Conservation (phyloP, 371 early-diverging fungal species). For the Blakeslea trispora region DNA sequence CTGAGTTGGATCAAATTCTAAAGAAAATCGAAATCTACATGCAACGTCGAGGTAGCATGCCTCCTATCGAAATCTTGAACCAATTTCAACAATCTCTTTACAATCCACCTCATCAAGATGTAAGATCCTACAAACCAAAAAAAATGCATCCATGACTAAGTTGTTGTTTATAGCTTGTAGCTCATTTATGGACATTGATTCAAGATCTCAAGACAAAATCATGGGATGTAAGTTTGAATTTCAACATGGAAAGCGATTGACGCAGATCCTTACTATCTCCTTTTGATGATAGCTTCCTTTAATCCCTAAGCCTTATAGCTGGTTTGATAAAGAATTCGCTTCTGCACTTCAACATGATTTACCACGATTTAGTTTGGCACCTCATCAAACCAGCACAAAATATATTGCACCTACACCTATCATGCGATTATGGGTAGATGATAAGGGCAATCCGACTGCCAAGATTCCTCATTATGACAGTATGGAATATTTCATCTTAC, state of each 20-base stretch:
- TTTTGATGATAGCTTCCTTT: slow-evolving; percentile 33
- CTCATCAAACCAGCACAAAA: slow-evolving; percentile 23
- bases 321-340: slow-evolving; percentile 58
- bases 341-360: slow-evolving; percentile 68
- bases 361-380: slow-evolving; percentile 51
- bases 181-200: slow-evolving; percentile 70
- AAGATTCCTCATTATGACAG: slow-evolving; percentile 53
- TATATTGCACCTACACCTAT: slow-evolving; percentile 32
- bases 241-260: too few species aligned
- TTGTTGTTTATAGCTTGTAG: slow-evolving; percentile 50
- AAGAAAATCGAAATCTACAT: slow-evolving; percentile 66
- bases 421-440: slow-evolving; percentile 49
- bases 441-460: slow-evolving; percentile 32
- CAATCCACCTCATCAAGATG: slow-evolving; percentile 7
- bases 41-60: slow-evolving; percentile 46
- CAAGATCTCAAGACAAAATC: slow-evolving; percentile 55
- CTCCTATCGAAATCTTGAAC: slow-evolving; percentile 53
- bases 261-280: too few species aligned
- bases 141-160: slow-evolving; percentile 33
- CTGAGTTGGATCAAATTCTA: slow-evolving; percentile 63
- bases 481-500: slow-evolving; percentile 74
- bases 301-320: slow-evolving; percentile 58
- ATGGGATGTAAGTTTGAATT: slow-evolving; percentile 61
- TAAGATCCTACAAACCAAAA: slow-evolving; percentile 55
- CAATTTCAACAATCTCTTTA: slow-evolving; percentile 48